These are phyloP conservation scores for Diaporthe citrichinensis DNA, from an alignment of 2,329 filamentous ascomycete species.

Conservation along the genomic window DNA sequence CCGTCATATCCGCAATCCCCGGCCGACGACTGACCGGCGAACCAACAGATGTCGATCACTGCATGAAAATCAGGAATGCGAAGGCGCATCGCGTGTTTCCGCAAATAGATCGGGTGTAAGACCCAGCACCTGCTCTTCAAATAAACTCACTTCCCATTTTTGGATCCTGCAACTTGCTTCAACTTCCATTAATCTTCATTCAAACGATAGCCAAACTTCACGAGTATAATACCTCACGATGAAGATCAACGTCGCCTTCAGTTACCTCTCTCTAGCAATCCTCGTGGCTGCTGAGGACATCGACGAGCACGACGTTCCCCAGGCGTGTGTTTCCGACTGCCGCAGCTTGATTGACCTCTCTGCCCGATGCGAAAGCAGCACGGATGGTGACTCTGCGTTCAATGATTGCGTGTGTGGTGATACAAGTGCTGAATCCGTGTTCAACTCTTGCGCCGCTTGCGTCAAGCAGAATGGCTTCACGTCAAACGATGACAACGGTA, in stretches of 20 bases:
- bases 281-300: not conserved
- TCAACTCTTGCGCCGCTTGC: constrained; percentile 11
- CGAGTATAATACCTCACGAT: not conserved
- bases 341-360: constrained; percentile 11
- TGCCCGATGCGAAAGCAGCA: not conserved
- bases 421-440: not conserved
- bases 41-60: constrained; percentile 2
- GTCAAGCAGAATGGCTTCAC: constrained; percentile 16
- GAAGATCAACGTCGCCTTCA: not conserved
- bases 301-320: constrained; percentile 9
- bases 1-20: constrained; percentile 22
- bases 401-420: constrained; percentile 4
- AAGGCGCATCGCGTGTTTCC: not conserved
- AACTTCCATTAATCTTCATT: too few relatives aligned
- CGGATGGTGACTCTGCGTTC: constrained; percentile 1
- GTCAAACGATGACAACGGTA: not conserved
- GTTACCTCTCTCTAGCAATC: not conserved
- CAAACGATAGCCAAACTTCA: not conserved
- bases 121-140: not conserved
- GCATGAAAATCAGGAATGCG: not conserved
- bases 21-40: not conserved
- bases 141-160: not conserved
- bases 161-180: not conserved
- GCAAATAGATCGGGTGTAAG: not conserved
- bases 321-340: constrained; percentile 2